Conservation (phyloP, 164 flowering plant genomes). For the Echeveria elegans region DNA sequence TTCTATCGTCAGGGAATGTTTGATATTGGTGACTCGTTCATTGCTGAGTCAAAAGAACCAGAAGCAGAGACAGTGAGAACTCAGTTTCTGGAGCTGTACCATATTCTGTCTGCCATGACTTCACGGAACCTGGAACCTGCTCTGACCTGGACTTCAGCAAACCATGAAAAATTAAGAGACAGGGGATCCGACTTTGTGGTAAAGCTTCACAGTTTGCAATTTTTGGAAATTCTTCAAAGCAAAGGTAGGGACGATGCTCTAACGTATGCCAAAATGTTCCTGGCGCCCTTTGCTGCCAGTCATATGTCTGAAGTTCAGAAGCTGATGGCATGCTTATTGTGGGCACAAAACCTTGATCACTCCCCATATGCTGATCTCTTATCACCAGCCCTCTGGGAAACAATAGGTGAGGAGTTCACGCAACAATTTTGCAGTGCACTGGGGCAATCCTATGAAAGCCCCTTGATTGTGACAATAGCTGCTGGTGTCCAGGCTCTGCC, state of each 20-base stretch:
- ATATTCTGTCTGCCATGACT: conserved; percentile 57
- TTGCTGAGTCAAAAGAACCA: conserved; percentile 44
- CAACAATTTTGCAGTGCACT: conserved; percentile 52
- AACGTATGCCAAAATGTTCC: conserved; percentile 40
- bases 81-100: conserved; percentile 56
- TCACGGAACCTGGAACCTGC: conserved; percentile 58
- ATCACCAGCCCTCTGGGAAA: conserved; percentile 50
- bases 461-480: conserved; percentile 49
- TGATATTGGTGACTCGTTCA: conserved; percentile 64
- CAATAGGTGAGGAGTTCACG: conserved; percentile 43
- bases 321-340: conserved; percentile 67
- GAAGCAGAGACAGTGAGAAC: conserved; percentile 32
- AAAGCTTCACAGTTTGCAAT: conserved; percentile 63
- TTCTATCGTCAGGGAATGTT: conserved; percentile 68
- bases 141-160: conserved; percentile 46
- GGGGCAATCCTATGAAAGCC: conserved; percentile 66
- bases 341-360: conserved; percentile 52
- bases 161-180: conserved; percentile 42
- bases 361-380: conserved; percentile 61
- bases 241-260: conserved; percentile 47
- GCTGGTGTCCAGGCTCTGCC: conserved; percentile 76
- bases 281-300: conserved; percentile 40
- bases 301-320: conserved; percentile 63
- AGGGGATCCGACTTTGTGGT: conserved; percentile 52
- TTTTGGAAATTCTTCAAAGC: conserved; percentile 52